These are phyloP conservation scores for Echium plantagineum DNA, from an alignment of 257 asterid genomes.

Conservation along the genomic window DNA sequence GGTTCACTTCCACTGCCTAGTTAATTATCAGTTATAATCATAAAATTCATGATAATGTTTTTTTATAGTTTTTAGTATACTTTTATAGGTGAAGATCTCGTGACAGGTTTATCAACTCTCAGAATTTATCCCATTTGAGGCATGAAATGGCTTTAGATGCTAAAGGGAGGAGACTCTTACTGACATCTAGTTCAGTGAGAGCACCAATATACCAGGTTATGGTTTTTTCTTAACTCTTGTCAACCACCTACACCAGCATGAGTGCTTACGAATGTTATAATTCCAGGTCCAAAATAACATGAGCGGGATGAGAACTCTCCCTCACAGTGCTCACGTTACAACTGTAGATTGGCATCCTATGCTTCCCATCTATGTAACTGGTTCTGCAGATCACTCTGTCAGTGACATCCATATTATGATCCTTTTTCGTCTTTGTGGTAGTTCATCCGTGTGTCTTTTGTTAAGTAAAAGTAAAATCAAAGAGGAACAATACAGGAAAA, in stretches of 20 bases:
- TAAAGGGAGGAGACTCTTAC: conserved; percentile 64
- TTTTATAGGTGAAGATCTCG: neutral
- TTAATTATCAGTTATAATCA: no score
- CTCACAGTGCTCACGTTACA: conserved; percentile 64
- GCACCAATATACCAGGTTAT: conserved; percentile 80
- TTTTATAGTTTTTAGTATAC: neutral
- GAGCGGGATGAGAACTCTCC: conserved; percentile 55
- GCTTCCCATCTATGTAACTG: conserved; percentile 73
- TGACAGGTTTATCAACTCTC: conserved; percentile 48
- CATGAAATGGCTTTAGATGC: conserved; percentile 84
- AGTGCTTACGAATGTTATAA: conserved; percentile 1
- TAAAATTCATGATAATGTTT: neutral
- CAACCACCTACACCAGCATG: neutral
- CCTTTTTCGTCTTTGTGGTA: neutral
- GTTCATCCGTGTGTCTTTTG: neutral
- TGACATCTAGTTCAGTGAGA: conserved; percentile 58
- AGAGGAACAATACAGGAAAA: neutral
- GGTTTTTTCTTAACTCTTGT: neutral
- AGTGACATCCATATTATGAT: conserved; percentile 54
- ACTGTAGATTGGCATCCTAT: conserved; percentile 97
- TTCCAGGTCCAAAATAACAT: conserved; percentile 48
- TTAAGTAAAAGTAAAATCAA: neutral
- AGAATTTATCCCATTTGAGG: conserved; percentile 30
- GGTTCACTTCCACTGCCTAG: neutral
- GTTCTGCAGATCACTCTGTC: conserved; percentile 86